Conservation (phyloP, 768 basidiomycete genomes). For the Tricholoma flavovirens region DNA sequence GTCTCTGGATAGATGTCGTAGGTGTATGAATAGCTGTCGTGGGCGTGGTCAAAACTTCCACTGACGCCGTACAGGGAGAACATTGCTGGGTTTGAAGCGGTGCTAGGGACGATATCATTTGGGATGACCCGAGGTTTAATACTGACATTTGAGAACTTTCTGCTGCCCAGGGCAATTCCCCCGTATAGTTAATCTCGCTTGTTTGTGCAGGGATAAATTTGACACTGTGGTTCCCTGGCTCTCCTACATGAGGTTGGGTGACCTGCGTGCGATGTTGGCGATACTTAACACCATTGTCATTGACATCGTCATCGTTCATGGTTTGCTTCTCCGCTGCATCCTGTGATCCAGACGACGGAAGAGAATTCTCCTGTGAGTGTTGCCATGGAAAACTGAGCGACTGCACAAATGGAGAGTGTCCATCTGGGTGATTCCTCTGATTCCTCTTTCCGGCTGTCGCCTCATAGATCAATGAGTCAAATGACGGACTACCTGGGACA, state of each 20-base stretch:
- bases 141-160: background rate
- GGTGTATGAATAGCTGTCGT: background rate
- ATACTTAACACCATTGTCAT: background rate
- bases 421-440: background rate
- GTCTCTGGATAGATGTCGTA: conserved; percentile 18
- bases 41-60: background rate
- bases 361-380: conserved; percentile 10
- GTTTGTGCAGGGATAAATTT: background rate
- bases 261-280: background rate
- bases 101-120: background rate
- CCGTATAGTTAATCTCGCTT: background rate
- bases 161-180: background rate
- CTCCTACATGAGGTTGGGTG: background rate
- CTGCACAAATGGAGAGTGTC: background rate
- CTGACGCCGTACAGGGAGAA: background rate
- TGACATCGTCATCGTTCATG: conserved; percentile 17
- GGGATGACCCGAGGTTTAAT: background rate
- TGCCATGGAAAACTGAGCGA: background rate
- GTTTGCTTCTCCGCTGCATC: conserved; percentile 41
- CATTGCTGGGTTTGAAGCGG: background rate
- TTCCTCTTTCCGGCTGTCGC: conserved; percentile 7
- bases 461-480: conserved; percentile 14
- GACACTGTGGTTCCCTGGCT: background rate
- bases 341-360: conserved; percentile 31
- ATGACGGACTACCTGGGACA: conserved; percentile 14